These are phyloP conservation scores for Arctostaphylos glauca DNA, from an alignment of 148 eudicot genomes.

Conservation along the genomic window DNA sequence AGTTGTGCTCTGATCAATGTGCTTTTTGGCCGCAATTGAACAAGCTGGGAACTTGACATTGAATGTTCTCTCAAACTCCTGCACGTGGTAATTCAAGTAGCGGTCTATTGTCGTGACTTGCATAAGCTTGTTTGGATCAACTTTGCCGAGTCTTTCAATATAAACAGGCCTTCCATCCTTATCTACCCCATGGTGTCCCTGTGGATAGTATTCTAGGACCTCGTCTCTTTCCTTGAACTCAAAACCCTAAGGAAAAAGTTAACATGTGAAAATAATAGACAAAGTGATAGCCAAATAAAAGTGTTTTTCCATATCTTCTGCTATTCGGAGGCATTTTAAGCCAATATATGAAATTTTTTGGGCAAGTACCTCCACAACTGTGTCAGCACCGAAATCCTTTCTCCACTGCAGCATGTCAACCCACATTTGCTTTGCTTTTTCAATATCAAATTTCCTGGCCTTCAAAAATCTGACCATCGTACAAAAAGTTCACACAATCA, in stretches of 20 bases:
- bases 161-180: constrained; percentile 89
- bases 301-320: not conserved
- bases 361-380: constrained; percentile 67
- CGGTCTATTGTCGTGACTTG: constrained; percentile 81
- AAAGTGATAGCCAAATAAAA: not conserved
- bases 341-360: not conserved
- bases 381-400: constrained; percentile 78
- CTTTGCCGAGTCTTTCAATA: constrained; percentile 72
- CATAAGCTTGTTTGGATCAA: constrained; percentile 73
- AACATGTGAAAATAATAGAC: not conserved
- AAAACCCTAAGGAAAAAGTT: constrained; percentile 49
- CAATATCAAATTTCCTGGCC: constrained; percentile 91
- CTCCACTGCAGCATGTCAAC: constrained; percentile 91
- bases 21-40: constrained; percentile 75
- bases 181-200: constrained; percentile 93
- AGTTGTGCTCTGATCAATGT: constrained; percentile 86
- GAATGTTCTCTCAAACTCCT: constrained; percentile 80
- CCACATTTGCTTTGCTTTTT: constrained; percentile 95
- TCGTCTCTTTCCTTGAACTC: constrained; percentile 68
- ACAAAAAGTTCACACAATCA: not conserved
- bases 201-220: constrained; percentile 78
- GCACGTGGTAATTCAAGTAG: constrained; percentile 72
- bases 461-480: constrained; percentile 62
- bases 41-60: constrained; percentile 77
- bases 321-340: not conserved